Percentiles rank a stretch among this genome's conserved stretches.
These are phyloP conservation scores for Aspergillus awamori DNA, from an alignment of 2,329 filamentous ascomycete species.

Conservation along the genomic window DNA sequence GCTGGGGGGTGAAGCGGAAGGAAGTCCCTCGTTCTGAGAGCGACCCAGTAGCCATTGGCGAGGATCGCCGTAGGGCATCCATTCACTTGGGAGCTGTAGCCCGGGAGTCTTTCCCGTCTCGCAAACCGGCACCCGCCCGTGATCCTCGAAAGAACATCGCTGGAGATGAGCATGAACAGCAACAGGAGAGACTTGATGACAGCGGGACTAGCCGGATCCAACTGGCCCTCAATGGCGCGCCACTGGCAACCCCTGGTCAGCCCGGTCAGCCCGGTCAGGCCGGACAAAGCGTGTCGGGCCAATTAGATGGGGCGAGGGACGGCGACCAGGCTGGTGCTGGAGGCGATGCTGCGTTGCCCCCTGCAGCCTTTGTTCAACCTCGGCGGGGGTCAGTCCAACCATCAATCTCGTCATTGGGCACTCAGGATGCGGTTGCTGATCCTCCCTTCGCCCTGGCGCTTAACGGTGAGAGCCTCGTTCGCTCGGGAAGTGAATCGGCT, in stretches of 20 bases:
- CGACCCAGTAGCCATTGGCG: background rate
- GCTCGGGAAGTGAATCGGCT: background rate
- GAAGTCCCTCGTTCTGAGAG: background rate
- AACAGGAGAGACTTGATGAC: background rate
- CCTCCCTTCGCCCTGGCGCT: slow-evolving; percentile 17
- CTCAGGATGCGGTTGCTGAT: slow-evolving; percentile 20
- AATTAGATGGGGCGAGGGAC: background rate
- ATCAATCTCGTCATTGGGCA: slow-evolving; percentile 34
- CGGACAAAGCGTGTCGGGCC: background rate
- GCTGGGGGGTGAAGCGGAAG: slow-evolving; percentile 12
- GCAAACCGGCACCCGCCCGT: background rate
- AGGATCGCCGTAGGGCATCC: background rate
- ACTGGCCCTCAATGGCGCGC: slow-evolving; percentile 1
- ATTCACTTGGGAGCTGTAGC: background rate
- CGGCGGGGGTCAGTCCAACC: slow-evolving; percentile 6
- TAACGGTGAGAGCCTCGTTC: slow-evolving; percentile 17
- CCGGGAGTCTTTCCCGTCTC: background rate
- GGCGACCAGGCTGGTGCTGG: background rate
- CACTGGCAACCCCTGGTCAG: background rate
- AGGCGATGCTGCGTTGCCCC: background rate
- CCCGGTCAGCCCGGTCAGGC: background rate
- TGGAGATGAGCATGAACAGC: background rate
- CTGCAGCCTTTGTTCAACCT: slow-evolving; percentile 14
- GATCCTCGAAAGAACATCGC: background rate
- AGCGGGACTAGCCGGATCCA: slow-evolving; percentile 2